A percentile compares a stretch with the other conserved stretches of the same genome.
These are phyloP conservation scores for Pyrenula massariospora DNA, from an alignment of 495 filamentous ascomycete genomes.

Conservation along the genomic window DNA sequence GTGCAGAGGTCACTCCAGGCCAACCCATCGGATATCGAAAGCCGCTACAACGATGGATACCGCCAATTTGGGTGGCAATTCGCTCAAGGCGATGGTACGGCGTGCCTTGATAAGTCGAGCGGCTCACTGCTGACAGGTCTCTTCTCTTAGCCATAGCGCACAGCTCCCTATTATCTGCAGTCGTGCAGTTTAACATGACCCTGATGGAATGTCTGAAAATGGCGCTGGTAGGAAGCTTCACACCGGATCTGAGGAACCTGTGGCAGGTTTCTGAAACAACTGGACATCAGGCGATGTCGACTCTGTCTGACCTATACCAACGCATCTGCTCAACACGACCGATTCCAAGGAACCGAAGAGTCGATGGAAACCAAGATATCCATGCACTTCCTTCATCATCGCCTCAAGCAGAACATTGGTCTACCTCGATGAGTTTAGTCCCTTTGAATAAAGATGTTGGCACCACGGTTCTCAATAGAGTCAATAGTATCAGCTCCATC, in stretches of 20 bases:
- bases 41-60: background rate
- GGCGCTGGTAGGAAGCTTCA: background rate
- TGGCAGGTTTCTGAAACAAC: background rate
- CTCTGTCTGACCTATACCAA: background rate
- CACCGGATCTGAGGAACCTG: background rate
- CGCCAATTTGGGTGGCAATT: background rate
- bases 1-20: background rate
- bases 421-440: background rate
- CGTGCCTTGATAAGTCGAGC: background rate
- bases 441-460: background rate
- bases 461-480: background rate
- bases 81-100: background rate
- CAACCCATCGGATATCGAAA: background rate
- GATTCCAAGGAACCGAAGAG: background rate
- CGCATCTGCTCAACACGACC: background rate
- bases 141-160: background rate
- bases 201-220: background rate
- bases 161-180: background rate
- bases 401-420: background rate
- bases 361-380: background rate
- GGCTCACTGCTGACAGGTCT: background rate
- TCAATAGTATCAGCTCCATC: background rate
- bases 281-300: background rate
- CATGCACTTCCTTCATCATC: background rate
- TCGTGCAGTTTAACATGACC: background rate